These are phyloP conservation scores for Chenopodium formosanum DNA, from an alignment of 148 eudicot species.

Conservation along the genomic window DNA sequence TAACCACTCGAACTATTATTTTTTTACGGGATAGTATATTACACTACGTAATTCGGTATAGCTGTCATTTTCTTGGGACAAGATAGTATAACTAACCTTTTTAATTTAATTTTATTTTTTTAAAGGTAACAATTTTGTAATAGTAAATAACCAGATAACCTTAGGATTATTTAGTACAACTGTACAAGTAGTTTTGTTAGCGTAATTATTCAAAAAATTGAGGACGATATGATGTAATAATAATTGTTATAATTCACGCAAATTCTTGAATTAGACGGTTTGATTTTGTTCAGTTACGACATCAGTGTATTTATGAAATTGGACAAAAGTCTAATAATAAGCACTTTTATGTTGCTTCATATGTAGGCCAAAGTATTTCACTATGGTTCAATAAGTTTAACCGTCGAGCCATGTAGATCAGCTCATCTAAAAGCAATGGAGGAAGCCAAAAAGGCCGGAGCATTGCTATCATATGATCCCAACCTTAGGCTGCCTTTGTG, in stretches of 20 bases:
- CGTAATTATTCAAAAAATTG: not conserved
- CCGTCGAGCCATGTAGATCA: constrained; percentile 89
- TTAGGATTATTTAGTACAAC: not conserved
- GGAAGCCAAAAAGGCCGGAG: constrained; percentile 79
- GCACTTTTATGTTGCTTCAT: no score
- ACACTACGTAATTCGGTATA: no score
- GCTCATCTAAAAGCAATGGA: constrained; percentile 90
- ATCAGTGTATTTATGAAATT: no score
- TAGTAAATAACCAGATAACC: not conserved
- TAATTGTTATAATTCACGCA: no score
- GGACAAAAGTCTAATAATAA: no score
- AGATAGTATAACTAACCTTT: no score
- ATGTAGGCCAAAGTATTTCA: constrained; percentile 71
- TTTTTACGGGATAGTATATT: no score
- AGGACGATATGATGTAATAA: not conserved
- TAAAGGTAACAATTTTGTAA: not conserved
- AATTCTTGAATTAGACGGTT: no score
- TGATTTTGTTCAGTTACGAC: not conserved
- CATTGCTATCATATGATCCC: constrained; percentile 81
- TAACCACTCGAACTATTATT: no score
- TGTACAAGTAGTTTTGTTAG: not conserved
- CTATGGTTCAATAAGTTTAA: constrained; percentile 86
- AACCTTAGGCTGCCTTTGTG: constrained; percentile 80
- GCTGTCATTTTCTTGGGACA: no score
- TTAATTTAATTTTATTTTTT: no score